Percentiles rank a stretch among this genome's conserved stretches.
Conservation (phyloP, 75 land plant species). For the Picea glauca region DNA sequence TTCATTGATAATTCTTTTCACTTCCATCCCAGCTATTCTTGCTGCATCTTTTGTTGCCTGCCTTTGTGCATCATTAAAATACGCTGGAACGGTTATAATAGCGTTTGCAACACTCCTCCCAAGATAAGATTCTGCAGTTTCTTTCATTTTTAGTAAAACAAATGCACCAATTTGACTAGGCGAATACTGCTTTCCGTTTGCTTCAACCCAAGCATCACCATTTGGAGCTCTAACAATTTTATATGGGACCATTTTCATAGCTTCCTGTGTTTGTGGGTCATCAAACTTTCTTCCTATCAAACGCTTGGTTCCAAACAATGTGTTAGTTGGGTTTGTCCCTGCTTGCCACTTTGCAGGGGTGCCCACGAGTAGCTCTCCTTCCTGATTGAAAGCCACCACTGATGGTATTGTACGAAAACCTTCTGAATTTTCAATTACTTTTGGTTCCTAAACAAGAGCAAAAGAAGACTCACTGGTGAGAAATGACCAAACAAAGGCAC, state of each 20-base stretch:
- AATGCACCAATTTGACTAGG: conserved; percentile 77
- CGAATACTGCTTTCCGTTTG: conserved; percentile 60
- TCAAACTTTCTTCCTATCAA: conserved; percentile 64
- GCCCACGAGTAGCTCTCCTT: conserved; percentile 61
- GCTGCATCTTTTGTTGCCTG: conserved; percentile 77
- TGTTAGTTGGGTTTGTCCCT: conserved; percentile 62
- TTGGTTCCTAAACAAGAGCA: conserved; percentile 9
- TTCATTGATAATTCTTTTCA: conserved; percentile 63
- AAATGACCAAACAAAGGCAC: no score
- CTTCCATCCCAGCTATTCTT: conserved; percentile 66
- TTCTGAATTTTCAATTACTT: conserved; percentile 66
- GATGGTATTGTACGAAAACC: conserved; percentile 69
- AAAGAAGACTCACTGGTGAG: no score
- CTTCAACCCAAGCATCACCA: conserved; percentile 85
- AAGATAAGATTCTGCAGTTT: conserved; percentile 64
- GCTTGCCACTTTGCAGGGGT: conserved; percentile 57
- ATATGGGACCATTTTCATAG: conserved; percentile 73
- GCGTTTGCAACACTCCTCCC: conserved; percentile 20
- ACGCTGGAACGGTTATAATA: conserved; percentile 35
- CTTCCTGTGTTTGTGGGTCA: conserved; percentile 66
- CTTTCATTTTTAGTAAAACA: conserved; percentile 64
- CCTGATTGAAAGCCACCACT: conserved; percentile 53
- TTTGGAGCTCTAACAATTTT: conserved; percentile 61
- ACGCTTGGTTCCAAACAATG: conserved; percentile 61
- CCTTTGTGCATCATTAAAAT: conserved; percentile 73